Evolutionary conservation across 2,329 filamentous ascomycete genomes (phyloP).

Genomic region (Hirsutella minnesotensis): DNA sequence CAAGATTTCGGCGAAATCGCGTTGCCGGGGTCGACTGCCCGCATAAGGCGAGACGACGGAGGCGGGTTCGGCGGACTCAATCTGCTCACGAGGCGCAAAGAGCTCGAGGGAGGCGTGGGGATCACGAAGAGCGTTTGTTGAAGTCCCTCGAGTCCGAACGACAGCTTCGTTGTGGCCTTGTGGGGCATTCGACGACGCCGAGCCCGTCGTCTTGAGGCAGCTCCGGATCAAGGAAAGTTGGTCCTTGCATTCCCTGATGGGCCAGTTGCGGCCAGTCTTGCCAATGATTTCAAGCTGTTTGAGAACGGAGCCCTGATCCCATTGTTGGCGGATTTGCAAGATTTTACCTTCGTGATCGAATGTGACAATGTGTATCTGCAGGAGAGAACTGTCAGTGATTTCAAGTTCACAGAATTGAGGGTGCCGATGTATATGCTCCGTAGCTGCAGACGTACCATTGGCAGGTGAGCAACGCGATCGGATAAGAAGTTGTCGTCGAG

Average conservation of each 20-base stretch:
- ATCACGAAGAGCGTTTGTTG: constrained; percentile 45
- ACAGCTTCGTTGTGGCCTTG: constrained; percentile 24
- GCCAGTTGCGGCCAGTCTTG: constrained; percentile 83
- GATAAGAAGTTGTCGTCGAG: constrained; percentile 91
- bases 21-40: constrained; percentile 48
- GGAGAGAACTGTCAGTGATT: constrained; percentile 1
- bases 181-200: constrained; percentile 16
- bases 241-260: constrained; percentile 76
- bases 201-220: constrained; percentile 39
- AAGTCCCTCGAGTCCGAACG: constrained; percentile 36
- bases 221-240: constrained; percentile 66
- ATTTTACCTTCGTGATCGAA: constrained; percentile 74
- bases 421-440: neutral
- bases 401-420: neutral
- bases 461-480: constrained; percentile 66
- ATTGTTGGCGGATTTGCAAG: constrained; percentile 74
- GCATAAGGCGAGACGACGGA: constrained; percentile 49
- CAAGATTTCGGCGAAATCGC: constrained; percentile 64
- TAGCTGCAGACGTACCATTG: constrained; percentile 52
- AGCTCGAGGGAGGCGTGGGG: constrained; percentile 63
- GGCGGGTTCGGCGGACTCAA: constrained; percentile 35
- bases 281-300: constrained; percentile 94
- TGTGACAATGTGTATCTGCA: constrained; percentile 74
- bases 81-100: constrained; percentile 57
- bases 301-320: constrained; percentile 89